Conservation (phyloP, 2,329 filamentous ascomycete species). For the Aspergillus awamori region DNA sequence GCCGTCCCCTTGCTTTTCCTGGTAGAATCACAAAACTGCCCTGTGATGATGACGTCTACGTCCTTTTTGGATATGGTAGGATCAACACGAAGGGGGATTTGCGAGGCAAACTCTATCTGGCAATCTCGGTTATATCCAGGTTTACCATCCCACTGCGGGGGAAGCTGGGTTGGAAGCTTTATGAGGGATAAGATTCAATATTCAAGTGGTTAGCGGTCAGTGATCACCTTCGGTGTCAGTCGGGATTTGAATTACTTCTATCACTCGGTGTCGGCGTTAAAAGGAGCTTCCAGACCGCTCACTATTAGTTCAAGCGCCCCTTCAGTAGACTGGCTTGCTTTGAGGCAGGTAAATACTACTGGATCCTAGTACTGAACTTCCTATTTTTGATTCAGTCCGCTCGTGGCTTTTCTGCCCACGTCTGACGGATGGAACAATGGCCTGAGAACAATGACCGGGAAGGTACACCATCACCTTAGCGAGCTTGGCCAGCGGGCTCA, state of each 20-base stretch:
- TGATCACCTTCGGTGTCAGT: not conserved
- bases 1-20: not conserved
- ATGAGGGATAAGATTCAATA: not conserved
- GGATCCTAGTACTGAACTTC: not conserved
- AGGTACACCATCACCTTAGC: not conserved
- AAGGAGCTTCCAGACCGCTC: not conserved
- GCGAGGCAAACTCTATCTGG: not conserved
- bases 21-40: not conserved
- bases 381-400: conserved; percentile 1
- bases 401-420: not conserved
- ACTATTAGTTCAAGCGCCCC: not conserved
- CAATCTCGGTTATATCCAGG: not conserved
- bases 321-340: not conserved
- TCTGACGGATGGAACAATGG: not conserved
- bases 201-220: not conserved
- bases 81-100: not conserved
- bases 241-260: conserved; percentile 5
- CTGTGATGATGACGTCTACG: not conserved
- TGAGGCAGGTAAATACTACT: not conserved
- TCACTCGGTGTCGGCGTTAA: not conserved
- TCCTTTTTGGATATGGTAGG: not conserved
- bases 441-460: not conserved
- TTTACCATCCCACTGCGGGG: not conserved
- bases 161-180: not conserved
- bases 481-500: not conserved